Evolutionary conservation across 345 rosid species (phyloP).

Genomic region (Erucastrum elatum): DNA sequence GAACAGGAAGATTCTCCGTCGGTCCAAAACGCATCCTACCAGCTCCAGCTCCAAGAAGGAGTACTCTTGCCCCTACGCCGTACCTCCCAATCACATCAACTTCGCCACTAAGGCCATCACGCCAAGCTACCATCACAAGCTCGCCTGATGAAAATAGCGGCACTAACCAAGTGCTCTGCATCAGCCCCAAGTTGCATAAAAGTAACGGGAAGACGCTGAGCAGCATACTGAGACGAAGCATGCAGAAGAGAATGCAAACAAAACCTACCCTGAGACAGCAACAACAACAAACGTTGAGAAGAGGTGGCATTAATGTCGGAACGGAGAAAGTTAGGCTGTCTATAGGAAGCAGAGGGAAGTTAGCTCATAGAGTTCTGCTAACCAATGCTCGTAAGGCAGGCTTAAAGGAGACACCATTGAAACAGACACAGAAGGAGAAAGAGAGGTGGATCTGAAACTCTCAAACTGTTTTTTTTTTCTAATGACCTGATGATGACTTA

Average conservation of each 20-base stretch:
- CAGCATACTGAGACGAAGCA: slow-evolving; percentile 65
- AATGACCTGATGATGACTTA: slow-evolving; percentile 9
- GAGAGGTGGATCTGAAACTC: slow-evolving; percentile 56
- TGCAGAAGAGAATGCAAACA: slow-evolving; percentile 58
- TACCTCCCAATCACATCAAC: slow-evolving; percentile 38
- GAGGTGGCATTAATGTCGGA: slow-evolving; percentile 79
- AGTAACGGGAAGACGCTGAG: slow-evolving; percentile 56
- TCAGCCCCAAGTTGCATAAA: slow-evolving; percentile 56
- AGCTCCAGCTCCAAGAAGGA: slow-evolving; percentile 65
- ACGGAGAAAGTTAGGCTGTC: slow-evolving; percentile 83
- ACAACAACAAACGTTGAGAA: slow-evolving; percentile 60
- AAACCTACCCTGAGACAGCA: slow-evolving; percentile 55
- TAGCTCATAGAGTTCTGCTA: slow-evolving; percentile 55
- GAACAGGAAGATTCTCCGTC: slow-evolving; percentile 75
- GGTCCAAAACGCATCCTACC: slow-evolving; percentile 50
- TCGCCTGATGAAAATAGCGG: slow-evolving; percentile 47
- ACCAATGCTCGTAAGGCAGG: slow-evolving; percentile 62
- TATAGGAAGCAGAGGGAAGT: slow-evolving; percentile 80
- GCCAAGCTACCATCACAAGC: slow-evolving; percentile 29
- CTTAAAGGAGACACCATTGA: slow-evolving; percentile 58
- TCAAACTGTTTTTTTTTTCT: neutral
- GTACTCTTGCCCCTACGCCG: slow-evolving; percentile 72
- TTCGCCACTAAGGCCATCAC: slow-evolving; percentile 36
- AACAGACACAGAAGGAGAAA: slow-evolving; percentile 57
- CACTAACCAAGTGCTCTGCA: slow-evolving; percentile 37